phyloP scores from a whole-genome alignment of 805 yeast genomes.

The Grigorovia transvaalensis region DNA sequence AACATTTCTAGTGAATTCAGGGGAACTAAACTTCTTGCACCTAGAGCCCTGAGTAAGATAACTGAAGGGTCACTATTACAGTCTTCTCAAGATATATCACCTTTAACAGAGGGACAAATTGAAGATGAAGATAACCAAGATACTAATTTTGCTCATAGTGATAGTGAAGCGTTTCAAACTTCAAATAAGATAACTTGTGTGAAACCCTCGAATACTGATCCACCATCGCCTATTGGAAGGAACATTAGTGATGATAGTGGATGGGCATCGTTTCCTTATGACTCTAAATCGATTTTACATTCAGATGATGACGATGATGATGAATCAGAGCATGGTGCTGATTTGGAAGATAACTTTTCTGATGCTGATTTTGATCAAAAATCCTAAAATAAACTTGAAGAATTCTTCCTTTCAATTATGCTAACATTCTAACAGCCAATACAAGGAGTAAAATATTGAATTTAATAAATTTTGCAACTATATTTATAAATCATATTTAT shows the following conservation, averaged over 20 bases:
- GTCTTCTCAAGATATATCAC: background rate
- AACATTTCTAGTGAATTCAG: background rate
- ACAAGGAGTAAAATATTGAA: background rate
- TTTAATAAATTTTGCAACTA: background rate
- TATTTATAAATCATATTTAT: background rate
- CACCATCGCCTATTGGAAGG: constrained; percentile 1
- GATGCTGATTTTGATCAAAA: constrained; percentile 4
- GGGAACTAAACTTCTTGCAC: background rate
- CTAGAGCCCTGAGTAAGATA: background rate
- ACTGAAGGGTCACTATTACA: background rate
- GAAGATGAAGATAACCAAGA: background rate
- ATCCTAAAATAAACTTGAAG: background rate
- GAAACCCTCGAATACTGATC: background rate
- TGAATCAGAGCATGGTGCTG: constrained; percentile 15
- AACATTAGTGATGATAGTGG: constrained; percentile 14
- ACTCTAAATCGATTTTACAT: constrained; percentile 12
- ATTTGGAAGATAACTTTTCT: constrained; percentile 18
- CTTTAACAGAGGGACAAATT: background rate
- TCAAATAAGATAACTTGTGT: background rate
- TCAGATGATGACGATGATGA: constrained; percentile 8
- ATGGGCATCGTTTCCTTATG: constrained; percentile 13
- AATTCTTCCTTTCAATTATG: background rate
- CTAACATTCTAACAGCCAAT: background rate
- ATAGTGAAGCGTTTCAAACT: background rate
- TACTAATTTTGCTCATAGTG: background rate